Percentiles rank a stretch among this genome's conserved stretches.
phyloP scores from a whole-genome alignment of 2,329 filamentous ascomycete species.

The Chrysoporthe austroafricana region DNA sequence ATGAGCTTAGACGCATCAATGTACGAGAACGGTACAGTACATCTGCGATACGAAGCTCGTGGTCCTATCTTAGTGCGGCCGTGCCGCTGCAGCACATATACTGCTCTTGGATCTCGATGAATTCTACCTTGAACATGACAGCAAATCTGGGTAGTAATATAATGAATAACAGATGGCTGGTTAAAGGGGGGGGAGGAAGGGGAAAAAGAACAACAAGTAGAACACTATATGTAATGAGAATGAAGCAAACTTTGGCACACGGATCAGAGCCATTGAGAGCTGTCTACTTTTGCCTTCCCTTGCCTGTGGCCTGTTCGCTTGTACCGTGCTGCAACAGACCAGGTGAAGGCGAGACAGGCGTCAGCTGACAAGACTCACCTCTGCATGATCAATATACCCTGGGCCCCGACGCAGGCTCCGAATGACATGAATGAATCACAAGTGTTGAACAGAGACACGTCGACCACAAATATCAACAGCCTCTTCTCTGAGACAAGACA shows the following conservation, averaged over 20 bases:
- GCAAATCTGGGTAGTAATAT: not conserved
- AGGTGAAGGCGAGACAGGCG: slow-evolving; percentile 23
- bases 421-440: slow-evolving; percentile 9
- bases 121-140: not conserved
- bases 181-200: not conserved
- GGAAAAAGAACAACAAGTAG: not conserved
- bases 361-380: slow-evolving; percentile 18
- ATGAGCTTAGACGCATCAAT: slow-evolving; percentile 16
- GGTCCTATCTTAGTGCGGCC: not conserved
- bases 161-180: not conserved
- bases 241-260: slow-evolving; percentile 9
- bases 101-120: not conserved
- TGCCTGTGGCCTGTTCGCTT: slow-evolving; percentile 11
- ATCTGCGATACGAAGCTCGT: slow-evolving; percentile 2
- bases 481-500: slow-evolving; percentile 13
- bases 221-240: not conserved
- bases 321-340: slow-evolving; percentile 21
- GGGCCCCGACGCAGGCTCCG: slow-evolving; percentile 13
- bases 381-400: slow-evolving; percentile 11
- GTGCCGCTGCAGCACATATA: not conserved
- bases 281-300: not conserved
- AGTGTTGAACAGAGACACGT: slow-evolving; percentile 18
- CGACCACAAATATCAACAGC: not conserved
- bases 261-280: not conserved
- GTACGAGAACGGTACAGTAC: slow-evolving; percentile 1